phyloP scores from a whole-genome alignment of 805 yeast species.

The Ogataea dorogensis region DNA sequence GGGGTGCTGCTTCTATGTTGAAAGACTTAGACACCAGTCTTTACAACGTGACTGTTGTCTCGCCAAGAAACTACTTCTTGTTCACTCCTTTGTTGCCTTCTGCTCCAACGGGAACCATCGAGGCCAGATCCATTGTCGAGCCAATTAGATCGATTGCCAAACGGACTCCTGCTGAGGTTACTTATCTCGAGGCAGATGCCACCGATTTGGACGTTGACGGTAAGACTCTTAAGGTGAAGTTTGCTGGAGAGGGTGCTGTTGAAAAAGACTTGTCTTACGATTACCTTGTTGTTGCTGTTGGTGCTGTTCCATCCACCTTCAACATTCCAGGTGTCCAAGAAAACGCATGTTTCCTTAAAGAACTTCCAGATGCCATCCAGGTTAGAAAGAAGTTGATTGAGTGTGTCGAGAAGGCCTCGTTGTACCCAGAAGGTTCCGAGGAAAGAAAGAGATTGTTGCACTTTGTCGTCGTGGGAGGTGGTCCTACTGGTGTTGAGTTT shows the following conservation, averaged over 20 bases:
- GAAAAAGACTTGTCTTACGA: conserved; percentile 37
- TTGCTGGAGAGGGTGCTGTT: conserved; percentile 40
- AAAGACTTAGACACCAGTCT: conserved; percentile 52
- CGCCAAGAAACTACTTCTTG: conserved; percentile 55
- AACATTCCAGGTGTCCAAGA: conserved; percentile 60
- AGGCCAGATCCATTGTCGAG: conserved; percentile 50
- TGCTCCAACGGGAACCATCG: conserved; percentile 56
- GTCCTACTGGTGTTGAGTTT: conserved; percentile 59
- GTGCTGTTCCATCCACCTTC: conserved; percentile 56
- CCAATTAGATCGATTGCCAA: conserved; percentile 53
- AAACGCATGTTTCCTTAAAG: conserved; percentile 51
- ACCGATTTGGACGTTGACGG: conserved; percentile 47
- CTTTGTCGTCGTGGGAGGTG: conserved; percentile 56
- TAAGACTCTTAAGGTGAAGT: conserved; percentile 45
- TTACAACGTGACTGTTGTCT: conserved; percentile 52
- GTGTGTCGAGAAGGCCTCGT: conserved; percentile 52
- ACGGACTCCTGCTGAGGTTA: conserved; percentile 49
- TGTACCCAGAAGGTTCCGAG: conserved; percentile 49
- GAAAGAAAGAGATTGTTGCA: conserved; percentile 52
- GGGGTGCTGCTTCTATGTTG: conserved; percentile 54
- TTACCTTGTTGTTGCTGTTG: conserved; percentile 54
- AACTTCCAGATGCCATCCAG: conserved; percentile 47
- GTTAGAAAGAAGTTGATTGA: conserved; percentile 50
- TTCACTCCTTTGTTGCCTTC: conserved; percentile 57
- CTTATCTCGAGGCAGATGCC: conserved; percentile 55